A percentile compares a stretch with the other conserved stretches of the same genome.
phyloP scores from a whole-genome alignment of 2,329 filamentous ascomycete species.

The Moelleriella libera region DNA sequence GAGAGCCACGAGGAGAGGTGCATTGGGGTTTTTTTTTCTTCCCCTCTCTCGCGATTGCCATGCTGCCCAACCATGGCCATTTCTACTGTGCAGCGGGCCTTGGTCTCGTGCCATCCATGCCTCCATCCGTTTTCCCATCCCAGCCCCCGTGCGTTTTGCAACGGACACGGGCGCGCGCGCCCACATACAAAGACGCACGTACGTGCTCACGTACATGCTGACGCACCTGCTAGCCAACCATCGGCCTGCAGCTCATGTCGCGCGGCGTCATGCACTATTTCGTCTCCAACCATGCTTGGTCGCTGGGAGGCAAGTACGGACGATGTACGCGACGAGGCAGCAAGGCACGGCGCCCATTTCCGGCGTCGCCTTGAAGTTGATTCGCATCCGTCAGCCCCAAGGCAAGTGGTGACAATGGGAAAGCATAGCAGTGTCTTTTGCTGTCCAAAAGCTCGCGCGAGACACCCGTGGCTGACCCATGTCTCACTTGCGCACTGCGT shows the following conservation, averaged over 20 bases:
- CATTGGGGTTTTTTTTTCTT: too few species aligned
- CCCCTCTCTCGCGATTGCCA: background rate
- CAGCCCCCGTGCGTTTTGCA: background rate
- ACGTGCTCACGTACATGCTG: background rate
- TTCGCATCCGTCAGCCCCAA: too few species aligned
- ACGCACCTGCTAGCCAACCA: background rate
- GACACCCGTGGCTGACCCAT: slow-evolving; percentile 5
- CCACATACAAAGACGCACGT: background rate
- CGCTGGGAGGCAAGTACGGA: too few species aligned
- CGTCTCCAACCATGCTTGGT: background rate
- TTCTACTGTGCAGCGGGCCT: background rate
- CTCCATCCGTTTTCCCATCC: too few species aligned
- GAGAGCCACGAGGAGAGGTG: too few species aligned
- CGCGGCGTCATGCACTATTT: background rate
- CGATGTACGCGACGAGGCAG: too few species aligned
- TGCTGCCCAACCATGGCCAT: background rate
- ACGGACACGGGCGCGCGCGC: background rate
- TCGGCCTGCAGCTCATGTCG: background rate
- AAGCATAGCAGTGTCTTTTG: too few species aligned
- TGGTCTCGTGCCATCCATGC: background rate
- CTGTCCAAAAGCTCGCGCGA: background rate
- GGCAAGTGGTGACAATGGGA: too few species aligned
- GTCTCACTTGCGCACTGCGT: slow-evolving; percentile 6
- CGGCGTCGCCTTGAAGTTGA: too few species aligned
- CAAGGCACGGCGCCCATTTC: too few species aligned